Percentiles rank a stretch among this genome's conserved stretches.
These are phyloP conservation scores for Camellia sinensis DNA, from an alignment of 148 eudicot species.

Conservation along the genomic window DNA sequence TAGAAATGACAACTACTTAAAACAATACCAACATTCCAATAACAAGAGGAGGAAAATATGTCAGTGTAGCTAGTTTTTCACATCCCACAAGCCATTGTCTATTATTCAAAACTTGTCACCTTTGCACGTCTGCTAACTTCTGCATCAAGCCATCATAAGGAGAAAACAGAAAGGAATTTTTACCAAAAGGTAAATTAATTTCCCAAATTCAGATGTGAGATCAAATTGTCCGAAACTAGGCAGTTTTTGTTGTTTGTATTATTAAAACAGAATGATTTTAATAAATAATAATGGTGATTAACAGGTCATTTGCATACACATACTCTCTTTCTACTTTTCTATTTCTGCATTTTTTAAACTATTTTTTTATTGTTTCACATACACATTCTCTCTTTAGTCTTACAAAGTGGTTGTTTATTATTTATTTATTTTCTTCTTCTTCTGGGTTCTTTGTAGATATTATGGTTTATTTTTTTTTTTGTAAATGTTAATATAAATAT, in stretches of 20 bases:
- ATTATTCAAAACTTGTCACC: background rate
- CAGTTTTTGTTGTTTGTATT: conserved; percentile 2
- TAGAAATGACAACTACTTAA: conserved; percentile 7
- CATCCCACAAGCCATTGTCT: background rate
- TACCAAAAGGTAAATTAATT: background rate
- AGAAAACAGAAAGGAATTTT: background rate
- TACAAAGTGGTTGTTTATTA: no score
- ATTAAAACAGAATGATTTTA: background rate
- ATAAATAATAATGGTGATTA: background rate
- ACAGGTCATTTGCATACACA: background rate
- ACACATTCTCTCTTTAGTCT: no score
- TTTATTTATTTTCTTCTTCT: no score
- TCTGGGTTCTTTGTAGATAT: no score
- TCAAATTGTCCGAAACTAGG: background rate
- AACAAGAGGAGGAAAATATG: background rate
- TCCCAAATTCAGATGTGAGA: background rate
- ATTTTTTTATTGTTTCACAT: no score
- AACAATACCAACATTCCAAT: background rate
- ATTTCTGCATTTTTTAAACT: no score
- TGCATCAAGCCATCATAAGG: background rate
- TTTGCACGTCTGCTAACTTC: background rate
- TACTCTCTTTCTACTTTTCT: no score
- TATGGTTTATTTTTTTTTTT: no score
- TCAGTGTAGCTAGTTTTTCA: background rate
- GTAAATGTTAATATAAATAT: no score